Conservation (phyloP, 2,329 filamentous ascomycete species). For the Venturia pyrina region DNA sequence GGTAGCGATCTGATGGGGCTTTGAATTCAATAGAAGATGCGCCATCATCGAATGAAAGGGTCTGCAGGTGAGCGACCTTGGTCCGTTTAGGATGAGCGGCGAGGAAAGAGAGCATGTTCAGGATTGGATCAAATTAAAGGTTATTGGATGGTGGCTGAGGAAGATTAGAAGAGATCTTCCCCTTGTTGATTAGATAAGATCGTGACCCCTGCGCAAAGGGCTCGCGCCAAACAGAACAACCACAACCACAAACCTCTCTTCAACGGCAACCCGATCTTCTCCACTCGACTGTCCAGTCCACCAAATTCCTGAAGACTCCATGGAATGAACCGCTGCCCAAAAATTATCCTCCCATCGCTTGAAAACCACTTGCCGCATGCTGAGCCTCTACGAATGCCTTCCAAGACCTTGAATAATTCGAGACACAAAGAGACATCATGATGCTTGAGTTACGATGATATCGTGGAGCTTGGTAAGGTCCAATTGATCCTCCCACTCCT, state of each 20-base stretch:
- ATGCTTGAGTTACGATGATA: background rate
- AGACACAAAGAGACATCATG: background rate
- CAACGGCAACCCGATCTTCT: background rate
- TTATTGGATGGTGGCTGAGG: background rate
- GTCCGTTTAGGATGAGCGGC: background rate
- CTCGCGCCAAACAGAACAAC: background rate
- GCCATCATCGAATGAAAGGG: background rate
- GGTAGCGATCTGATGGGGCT: background rate
- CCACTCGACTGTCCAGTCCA: background rate
- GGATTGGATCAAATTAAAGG: background rate
- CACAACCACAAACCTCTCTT: background rate
- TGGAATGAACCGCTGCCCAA: background rate
- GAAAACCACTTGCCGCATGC: background rate
- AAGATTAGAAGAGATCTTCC: background rate
- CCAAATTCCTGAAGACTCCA: background rate
- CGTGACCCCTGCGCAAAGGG: background rate
- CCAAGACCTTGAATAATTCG: background rate
- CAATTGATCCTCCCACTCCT: too few relatives aligned
- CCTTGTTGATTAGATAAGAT: background rate
- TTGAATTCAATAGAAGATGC: constrained; percentile 4
- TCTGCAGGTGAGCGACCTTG: constrained; percentile 1
- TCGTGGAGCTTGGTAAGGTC: background rate
- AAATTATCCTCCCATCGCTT: background rate
- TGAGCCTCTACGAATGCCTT: background rate
- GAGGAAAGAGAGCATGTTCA: constrained; percentile 6